Percentiles rank a stretch among this genome's conserved stretches.
phyloP scores from a whole-genome alignment of 768 basidiomycete genomes.

The Tephrocybe sp. region DNA sequence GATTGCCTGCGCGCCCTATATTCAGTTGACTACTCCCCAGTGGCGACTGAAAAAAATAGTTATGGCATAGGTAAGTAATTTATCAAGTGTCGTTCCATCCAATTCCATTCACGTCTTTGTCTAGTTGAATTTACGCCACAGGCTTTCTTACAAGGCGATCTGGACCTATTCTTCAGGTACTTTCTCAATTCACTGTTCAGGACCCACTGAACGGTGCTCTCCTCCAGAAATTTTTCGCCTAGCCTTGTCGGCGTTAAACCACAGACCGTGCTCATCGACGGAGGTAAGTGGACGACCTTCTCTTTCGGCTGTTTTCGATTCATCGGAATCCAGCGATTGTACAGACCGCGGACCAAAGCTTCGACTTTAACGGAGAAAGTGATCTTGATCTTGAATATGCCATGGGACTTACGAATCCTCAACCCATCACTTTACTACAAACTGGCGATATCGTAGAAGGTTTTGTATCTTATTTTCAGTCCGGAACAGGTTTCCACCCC shows the following conservation, averaged over 20 bases:
- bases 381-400: conserved; percentile 59
- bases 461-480: no score
- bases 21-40: conserved; percentile 24
- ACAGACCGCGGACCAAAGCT: conserved; percentile 40
- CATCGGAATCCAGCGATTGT: conserved; percentile 33
- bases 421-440: conserved; percentile 43
- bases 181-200: background rate
- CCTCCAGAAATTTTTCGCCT: conserved; percentile 36
- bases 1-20: conserved; percentile 30
- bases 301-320: background rate
- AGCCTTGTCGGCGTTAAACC: conserved; percentile 36
- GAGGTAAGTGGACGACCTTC: conserved; percentile 20
- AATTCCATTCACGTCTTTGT: background rate
- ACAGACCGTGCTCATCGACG: conserved; percentile 33
- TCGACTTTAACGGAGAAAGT: conserved; percentile 53
- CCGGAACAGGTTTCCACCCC: no score
- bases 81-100: background rate
- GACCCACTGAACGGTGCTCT: background rate
- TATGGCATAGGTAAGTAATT: conserved; percentile 26
- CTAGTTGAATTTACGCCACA: conserved; percentile 13
- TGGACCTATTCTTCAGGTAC: conserved; percentile 40
- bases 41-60: conserved; percentile 25
- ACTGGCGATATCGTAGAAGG: conserved; percentile 44
- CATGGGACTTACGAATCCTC: conserved; percentile 45
- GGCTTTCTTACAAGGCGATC: conserved; percentile 10